Conservation (phyloP, 768 basidiomycete species). For the Chiua virens region DNA sequence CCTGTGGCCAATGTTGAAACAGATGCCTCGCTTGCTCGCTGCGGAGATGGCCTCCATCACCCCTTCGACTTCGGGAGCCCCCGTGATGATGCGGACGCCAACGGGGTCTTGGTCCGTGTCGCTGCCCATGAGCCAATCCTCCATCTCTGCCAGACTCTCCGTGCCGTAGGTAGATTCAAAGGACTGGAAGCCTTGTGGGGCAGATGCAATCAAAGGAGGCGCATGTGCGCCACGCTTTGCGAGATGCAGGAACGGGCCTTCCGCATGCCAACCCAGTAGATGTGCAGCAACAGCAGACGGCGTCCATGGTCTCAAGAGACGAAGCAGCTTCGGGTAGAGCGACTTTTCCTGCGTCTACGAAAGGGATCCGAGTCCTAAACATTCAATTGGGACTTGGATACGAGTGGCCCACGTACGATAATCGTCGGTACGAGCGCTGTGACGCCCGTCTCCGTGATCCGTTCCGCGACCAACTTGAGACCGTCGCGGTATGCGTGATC, state of each 20-base stretch:
- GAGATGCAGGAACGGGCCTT: constrained; percentile 84
- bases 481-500: constrained; percentile 68
- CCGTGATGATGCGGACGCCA: constrained; percentile 79
- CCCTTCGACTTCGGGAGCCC: constrained; percentile 84
- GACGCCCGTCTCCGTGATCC: constrained; percentile 84
- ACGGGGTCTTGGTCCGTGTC: constrained; percentile 30
- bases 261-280: constrained; percentile 86
- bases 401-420: constrained; percentile 49
- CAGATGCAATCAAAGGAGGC: constrained; percentile 59
- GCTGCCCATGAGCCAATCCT: constrained; percentile 64
- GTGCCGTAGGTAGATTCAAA: constrained; percentile 76
- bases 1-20: constrained; percentile 91
- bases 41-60: constrained; percentile 69
- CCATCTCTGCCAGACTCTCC: constrained; percentile 58
- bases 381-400: background rate
- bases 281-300: constrained; percentile 61
- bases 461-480: constrained; percentile 67
- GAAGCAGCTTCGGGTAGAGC: constrained; percentile 68
- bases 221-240: constrained; percentile 86
- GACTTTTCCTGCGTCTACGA: constrained; percentile 74
- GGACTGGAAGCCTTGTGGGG: constrained; percentile 59
- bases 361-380: background rate
- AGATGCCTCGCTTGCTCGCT: constrained; percentile 62
- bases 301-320: constrained; percentile 66
- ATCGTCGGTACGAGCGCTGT: constrained; percentile 74